Conservation (phyloP, 2,329 filamentous ascomycete species). For the Pyrenochaeta sp. region DNA sequence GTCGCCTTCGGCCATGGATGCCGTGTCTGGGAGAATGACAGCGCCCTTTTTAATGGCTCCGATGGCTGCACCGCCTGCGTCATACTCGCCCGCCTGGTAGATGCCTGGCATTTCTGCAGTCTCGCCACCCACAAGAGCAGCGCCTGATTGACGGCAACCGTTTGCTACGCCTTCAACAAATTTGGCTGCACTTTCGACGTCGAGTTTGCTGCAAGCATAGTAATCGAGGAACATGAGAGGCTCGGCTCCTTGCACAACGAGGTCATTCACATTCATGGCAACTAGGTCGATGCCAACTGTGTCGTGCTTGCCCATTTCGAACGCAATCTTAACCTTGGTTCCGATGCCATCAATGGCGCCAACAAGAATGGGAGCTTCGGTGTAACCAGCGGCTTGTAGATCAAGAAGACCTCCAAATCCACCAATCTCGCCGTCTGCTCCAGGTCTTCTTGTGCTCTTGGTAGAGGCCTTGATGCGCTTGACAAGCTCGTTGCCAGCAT, state of each 20-base stretch:
- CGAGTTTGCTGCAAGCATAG: slow-evolving; percentile 90
- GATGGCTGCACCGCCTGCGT: slow-evolving; percentile 88
- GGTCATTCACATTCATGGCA: slow-evolving; percentile 98
- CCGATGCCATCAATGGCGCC: slow-evolving; percentile 95
- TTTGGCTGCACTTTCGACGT: slow-evolving; percentile 77
- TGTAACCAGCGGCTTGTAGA: slow-evolving; percentile 76
- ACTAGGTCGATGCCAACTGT: slow-evolving; percentile 97
- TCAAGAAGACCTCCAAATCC: slow-evolving; percentile 93
- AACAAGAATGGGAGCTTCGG: slow-evolving; percentile 80
- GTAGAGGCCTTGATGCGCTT: slow-evolving; percentile 90
- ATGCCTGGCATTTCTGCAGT: slow-evolving; percentile 98
- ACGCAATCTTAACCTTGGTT: slow-evolving; percentile 96
- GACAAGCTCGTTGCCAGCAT: slow-evolving; percentile 91
- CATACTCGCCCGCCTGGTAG: slow-evolving; percentile 88
- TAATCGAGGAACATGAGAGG: slow-evolving; percentile 98
- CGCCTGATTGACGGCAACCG: slow-evolving; percentile 84
- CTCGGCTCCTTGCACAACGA: slow-evolving; percentile 93
- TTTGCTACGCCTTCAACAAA: slow-evolving; percentile 91
- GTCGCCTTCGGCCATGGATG: slow-evolving; percentile 81
- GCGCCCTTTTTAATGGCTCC: slow-evolving; percentile 75
- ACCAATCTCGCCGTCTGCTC: slow-evolving; percentile 91
- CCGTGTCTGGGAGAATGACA: slow-evolving; percentile 76
- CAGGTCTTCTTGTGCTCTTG: slow-evolving; percentile 81
- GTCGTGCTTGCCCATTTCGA: slow-evolving; percentile 86
- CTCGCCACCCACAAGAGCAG: slow-evolving; percentile 94